Conservation (phyloP, 106 monocot genomes). For the Cymbidium sinense region DNA sequence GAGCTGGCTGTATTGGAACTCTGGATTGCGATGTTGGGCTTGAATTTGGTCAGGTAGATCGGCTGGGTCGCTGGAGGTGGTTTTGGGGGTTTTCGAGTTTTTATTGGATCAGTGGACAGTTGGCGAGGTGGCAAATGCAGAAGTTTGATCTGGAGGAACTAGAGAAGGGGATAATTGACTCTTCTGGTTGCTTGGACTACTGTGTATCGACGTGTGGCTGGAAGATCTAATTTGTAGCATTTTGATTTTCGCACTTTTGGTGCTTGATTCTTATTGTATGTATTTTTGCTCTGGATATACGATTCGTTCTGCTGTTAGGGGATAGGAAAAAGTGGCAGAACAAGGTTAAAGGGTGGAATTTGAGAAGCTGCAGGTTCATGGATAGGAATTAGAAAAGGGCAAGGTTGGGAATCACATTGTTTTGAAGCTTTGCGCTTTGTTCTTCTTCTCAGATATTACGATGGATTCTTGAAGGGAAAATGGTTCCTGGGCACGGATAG, state of each 20-base stretch:
- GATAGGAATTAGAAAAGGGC: neutral
- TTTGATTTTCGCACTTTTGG: neutral
- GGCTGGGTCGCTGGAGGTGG: neutral
- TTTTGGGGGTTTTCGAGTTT: neutral
- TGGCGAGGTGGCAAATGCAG: neutral
- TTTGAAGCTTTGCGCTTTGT: neutral
- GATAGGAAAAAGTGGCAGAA: neutral
- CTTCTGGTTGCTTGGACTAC: neutral
- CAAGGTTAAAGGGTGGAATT: neutral
- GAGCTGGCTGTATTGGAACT: neutral
- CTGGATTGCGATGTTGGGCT: neutral
- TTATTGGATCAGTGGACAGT: neutral
- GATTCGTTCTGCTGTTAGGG: slow-evolving; percentile 4
- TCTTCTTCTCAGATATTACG: neutral
- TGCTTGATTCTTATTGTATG: slow-evolving; percentile 1
- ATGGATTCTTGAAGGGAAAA: neutral
- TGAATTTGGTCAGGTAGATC: slow-evolving; percentile 5
- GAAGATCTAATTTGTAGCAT: neutral
- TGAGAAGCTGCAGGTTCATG: neutral
- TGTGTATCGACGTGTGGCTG: neutral
- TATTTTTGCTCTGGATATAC: slow-evolving; percentile 1
- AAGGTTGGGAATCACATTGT: neutral
- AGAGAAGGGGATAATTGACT: neutral
- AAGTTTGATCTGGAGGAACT: neutral
- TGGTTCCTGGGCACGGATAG: neutral